Evolutionary conservation across 768 basidiomycete genomes (phyloP).

Genomic region (Boletus rufocinnamomeus): DNA sequence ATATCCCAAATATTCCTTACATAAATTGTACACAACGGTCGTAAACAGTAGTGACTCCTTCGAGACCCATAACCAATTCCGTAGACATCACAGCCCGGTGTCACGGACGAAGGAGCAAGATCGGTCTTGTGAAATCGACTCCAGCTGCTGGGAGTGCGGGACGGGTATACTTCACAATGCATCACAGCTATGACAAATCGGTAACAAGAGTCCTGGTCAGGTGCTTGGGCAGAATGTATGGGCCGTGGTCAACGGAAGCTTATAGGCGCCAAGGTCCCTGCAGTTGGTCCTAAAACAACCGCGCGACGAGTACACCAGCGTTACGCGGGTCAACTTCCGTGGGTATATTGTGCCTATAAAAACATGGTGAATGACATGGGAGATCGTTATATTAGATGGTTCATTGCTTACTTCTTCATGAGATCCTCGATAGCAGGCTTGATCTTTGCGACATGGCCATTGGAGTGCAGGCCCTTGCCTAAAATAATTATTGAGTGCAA

Average conservation of each 20-base stretch:
- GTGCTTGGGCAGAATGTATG: not conserved
- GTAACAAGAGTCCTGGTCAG: not conserved
- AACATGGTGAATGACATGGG: not conserved
- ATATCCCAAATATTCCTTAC: not conserved
- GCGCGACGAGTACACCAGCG: conserved; percentile 80
- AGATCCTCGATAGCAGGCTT: conserved; percentile 90
- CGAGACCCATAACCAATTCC: not conserved
- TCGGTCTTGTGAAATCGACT: not conserved
- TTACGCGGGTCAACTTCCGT: conserved; percentile 81
- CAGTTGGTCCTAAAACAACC: conserved; percentile 29
- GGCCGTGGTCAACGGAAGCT: not conserved
- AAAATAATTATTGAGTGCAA: not conserved
- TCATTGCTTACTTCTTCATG: conserved; percentile 66
- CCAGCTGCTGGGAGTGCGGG: no score
- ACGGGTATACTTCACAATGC: not conserved
- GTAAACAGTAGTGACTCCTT: not conserved
- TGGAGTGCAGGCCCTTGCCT: conserved; percentile 90
- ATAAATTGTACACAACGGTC: not conserved
- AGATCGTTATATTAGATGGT: not conserved
- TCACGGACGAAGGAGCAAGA: not conserved
- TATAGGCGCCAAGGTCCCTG: not conserved
- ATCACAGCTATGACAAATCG: not conserved
- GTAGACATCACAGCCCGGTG: not conserved
- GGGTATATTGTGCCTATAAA: conserved; percentile 63
- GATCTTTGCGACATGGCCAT: conserved; percentile 75